A percentile compares a stretch with the other conserved stretches of the same genome.
Conservation (phyloP, 2,329 filamentous ascomycete genomes). For the Verticillium klebahnii region DNA sequence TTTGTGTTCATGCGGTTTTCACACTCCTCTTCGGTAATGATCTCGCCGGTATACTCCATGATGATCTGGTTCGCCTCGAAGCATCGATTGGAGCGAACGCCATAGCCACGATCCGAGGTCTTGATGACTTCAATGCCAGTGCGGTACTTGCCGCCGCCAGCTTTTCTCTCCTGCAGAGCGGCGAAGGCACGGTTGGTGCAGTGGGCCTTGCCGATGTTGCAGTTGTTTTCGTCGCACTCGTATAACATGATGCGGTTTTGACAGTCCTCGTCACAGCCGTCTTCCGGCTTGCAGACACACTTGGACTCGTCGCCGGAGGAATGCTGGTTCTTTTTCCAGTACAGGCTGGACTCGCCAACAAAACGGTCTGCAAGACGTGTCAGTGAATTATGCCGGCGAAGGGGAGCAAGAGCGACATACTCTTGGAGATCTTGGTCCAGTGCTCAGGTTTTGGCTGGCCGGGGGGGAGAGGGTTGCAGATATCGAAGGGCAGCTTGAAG, state of each 20-base stretch:
- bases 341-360: constrained; percentile 72
- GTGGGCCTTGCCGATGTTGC: constrained; percentile 65
- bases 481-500: constrained; percentile 85
- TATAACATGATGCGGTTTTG: constrained; percentile 97
- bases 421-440: constrained; percentile 88
- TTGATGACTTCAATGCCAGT: constrained; percentile 94
- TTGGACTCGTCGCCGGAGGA: constrained; percentile 70
- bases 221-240: constrained; percentile 90
- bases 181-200: constrained; percentile 90
- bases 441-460: constrained; percentile 90
- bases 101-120: constrained; percentile 82
- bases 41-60: constrained; percentile 96
- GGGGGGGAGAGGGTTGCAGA: constrained; percentile 81
- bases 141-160: constrained; percentile 78
- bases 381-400: constrained; percentile 19
- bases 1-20: constrained; percentile 88
- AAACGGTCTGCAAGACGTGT: constrained; percentile 68
- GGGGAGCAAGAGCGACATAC: constrained; percentile 44
- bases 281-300: constrained; percentile 72
- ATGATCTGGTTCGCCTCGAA: constrained; percentile 93
- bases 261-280: constrained; percentile 83
- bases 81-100: constrained; percentile 82
- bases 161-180: constrained; percentile 68
- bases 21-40: constrained; percentile 92
- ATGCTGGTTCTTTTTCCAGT: constrained; percentile 76